Evolutionary conservation across 202 grass and related monocot genomes (phyloP).

Genomic region (Zizania palustris): DNA sequence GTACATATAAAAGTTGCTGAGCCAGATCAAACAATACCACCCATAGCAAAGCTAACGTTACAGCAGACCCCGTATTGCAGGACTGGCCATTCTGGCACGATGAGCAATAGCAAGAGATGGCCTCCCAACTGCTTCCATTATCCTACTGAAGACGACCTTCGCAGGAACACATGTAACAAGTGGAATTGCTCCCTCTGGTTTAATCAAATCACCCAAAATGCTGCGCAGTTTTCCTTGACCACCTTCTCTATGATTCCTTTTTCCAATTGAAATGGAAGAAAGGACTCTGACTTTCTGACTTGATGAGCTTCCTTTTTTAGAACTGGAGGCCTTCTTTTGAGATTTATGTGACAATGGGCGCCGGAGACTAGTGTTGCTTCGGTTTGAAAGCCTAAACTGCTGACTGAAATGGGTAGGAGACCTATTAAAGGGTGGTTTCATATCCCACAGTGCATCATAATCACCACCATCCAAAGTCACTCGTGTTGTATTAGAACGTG

Average conservation of each 20-base stretch:
- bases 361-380: slow-evolving; percentile 18
- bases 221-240: slow-evolving; percentile 35
- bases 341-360: slow-evolving; percentile 43
- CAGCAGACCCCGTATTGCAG: slow-evolving; percentile 34
- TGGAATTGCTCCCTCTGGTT: slow-evolving; percentile 56
- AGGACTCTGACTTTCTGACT: slow-evolving; percentile 58
- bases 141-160: slow-evolving; percentile 82
- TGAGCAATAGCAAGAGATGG: slow-evolving; percentile 49
- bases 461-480: slow-evolving; percentile 45
- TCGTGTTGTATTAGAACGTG: slow-evolving; percentile 53
- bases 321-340: slow-evolving; percentile 53
- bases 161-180: slow-evolving; percentile 74
- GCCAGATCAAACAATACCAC: slow-evolving; percentile 33
- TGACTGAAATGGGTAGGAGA: slow-evolving; percentile 35
- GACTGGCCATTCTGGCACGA: slow-evolving; percentile 47
- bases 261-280: slow-evolving; percentile 45
- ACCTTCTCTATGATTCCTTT: slow-evolving; percentile 25
- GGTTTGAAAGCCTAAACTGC: slow-evolving; percentile 28
- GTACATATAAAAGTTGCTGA: slow-evolving; percentile 50
- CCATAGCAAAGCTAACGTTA: slow-evolving; percentile 8
- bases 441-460: slow-evolving; percentile 34
- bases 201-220: slow-evolving; percentile 63
- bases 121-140: slow-evolving; percentile 76
- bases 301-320: slow-evolving; percentile 52
- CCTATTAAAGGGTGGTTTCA: slow-evolving; percentile 25